A percentile compares a stretch with the other conserved stretches of the same genome.
These are phyloP conservation scores for Schoenoplectus triqueter DNA, from an alignment of 202 grass and related monocot species.

Conservation along the genomic window DNA sequence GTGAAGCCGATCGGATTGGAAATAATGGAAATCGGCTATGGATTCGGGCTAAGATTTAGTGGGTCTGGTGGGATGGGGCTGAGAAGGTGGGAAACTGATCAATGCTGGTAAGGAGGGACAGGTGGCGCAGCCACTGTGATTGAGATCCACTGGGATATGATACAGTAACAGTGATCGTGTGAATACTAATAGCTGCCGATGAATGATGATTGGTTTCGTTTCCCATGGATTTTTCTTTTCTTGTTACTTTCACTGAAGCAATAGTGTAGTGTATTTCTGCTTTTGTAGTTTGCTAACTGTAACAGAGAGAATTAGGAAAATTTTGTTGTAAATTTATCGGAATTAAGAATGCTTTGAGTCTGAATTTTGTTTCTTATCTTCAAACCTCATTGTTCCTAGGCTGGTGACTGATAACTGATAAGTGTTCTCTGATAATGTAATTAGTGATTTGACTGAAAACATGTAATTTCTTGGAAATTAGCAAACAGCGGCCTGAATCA, in stretches of 20 bases:
- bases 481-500: neutral
- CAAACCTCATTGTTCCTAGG: too few species aligned
- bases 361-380: neutral
- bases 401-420: neutral
- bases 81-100: constrained; percentile 77
- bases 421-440: neutral
- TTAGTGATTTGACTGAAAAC: neutral
- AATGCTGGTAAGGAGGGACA: constrained; percentile 61
- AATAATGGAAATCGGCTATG: neutral
- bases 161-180: neutral
- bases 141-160: neutral
- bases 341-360: neutral
- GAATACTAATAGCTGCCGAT: neutral
- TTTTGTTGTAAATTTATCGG: constrained; percentile 18
- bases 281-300: constrained; percentile 27
- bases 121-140: neutral
- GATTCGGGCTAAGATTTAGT: constrained; percentile 9
- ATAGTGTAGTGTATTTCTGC: neutral
- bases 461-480: neutral
- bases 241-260: constrained; percentile 23
- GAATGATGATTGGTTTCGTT: neutral
- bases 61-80: constrained; percentile 16
- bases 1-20: constrained; percentile 18
- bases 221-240: neutral
- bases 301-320: constrained; percentile 30